Conservation (phyloP, 73 alveolate genomes). For the Paramecium tetraurelia region DNA sequence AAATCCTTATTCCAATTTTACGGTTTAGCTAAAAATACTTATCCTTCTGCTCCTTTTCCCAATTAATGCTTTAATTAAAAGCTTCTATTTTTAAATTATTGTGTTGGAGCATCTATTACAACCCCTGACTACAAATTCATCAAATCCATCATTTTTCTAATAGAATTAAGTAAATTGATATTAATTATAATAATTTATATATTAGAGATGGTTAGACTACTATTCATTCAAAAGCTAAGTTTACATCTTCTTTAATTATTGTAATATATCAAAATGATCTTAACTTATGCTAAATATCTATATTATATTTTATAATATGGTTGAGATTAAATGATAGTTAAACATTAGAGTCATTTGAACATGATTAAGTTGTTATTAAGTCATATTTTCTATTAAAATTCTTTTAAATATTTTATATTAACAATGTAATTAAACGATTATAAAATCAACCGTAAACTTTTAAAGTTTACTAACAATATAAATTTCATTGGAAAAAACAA, state of each 20-base stretch:
- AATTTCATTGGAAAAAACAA: background rate
- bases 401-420: background rate
- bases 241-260: too few relatives aligned
- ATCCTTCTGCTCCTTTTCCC: background rate
- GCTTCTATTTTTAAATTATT: background rate
- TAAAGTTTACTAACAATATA: background rate
- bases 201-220: too few relatives aligned
- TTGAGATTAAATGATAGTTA: background rate
- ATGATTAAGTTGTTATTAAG: background rate
- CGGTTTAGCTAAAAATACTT: background rate
- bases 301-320: too few relatives aligned
- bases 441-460: background rate
- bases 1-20: background rate
- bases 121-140: background rate
- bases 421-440: background rate
- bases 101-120: background rate
- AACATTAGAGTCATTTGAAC: background rate
- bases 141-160: background rate
- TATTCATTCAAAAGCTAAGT: too few relatives aligned
- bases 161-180: background rate
- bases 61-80: background rate
- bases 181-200: too few relatives aligned
- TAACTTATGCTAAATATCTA: too few relatives aligned
- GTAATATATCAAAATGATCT: too few relatives aligned
- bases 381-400: background rate